phyloP scores from a whole-genome alignment of 768 basidiomycete genomes.

The Pulveroboletus sp. region DNA sequence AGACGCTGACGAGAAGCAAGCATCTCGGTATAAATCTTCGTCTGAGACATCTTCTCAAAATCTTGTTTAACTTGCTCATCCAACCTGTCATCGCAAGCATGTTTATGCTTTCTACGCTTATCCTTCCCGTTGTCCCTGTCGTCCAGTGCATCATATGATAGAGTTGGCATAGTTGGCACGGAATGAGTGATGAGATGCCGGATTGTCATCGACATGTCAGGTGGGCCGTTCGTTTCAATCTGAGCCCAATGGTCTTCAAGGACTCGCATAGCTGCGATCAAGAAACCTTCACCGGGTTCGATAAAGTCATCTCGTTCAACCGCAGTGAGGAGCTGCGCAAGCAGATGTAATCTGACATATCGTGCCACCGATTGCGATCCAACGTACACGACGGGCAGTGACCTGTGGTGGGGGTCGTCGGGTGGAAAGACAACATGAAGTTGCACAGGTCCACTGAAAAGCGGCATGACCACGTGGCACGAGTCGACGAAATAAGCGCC shows the following conservation, averaged over 20 bases:
- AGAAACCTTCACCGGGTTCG: slow-evolving; percentile 67
- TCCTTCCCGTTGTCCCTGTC: neutral
- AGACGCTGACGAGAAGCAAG: slow-evolving; percentile 53
- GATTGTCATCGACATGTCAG: slow-evolving; percentile 67
- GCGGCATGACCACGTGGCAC: slow-evolving; percentile 53
- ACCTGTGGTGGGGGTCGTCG: slow-evolving; percentile 37
- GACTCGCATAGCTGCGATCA: slow-evolving; percentile 64
- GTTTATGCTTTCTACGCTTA: slow-evolving; percentile 2
- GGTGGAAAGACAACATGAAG: slow-evolving; percentile 61
- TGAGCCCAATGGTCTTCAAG: slow-evolving; percentile 68
- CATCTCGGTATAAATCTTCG: slow-evolving; percentile 53
- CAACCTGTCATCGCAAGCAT: slow-evolving; percentile 39
- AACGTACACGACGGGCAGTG: slow-evolving; percentile 68
- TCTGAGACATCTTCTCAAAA: slow-evolving; percentile 45
- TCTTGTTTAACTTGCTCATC: slow-evolving; percentile 48
- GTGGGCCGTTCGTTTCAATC: slow-evolving; percentile 68
- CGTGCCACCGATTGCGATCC: slow-evolving; percentile 65
- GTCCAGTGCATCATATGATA: neutral
- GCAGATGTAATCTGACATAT: slow-evolving; percentile 82
- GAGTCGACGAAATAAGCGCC: slow-evolving; percentile 48
- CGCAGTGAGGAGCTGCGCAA: slow-evolving; percentile 56
- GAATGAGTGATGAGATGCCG: slow-evolving; percentile 25
- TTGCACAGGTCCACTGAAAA: slow-evolving; percentile 59
- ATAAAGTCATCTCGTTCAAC: slow-evolving; percentile 53
- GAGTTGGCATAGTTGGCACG: slow-evolving; percentile 15